Percentiles rank a stretch among this genome's conserved stretches.
Conservation (phyloP, 2,329 filamentous ascomycete species). For the Pezicula radicicola region DNA sequence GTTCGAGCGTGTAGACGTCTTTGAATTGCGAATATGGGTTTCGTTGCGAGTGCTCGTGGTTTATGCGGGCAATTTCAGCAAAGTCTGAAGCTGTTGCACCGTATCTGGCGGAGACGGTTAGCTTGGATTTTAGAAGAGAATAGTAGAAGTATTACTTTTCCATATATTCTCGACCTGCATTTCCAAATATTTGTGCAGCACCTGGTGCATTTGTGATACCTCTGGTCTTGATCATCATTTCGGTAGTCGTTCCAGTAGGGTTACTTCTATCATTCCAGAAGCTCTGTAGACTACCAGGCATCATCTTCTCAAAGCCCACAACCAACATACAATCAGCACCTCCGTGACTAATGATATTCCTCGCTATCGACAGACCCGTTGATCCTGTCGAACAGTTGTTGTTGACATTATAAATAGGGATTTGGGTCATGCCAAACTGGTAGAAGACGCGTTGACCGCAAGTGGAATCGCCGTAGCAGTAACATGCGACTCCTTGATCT, state of each 20-base stretch:
- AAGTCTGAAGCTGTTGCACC: constrained; percentile 85
- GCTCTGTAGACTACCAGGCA: constrained; percentile 77
- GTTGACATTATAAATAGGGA: constrained; percentile 97
- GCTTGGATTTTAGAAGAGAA: not conserved
- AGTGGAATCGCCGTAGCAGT: constrained; percentile 94
- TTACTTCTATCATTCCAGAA: constrained; percentile 84
- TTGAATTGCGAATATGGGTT: constrained; percentile 99
- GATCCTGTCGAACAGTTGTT: constrained; percentile 98
- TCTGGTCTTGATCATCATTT: constrained; percentile 81
- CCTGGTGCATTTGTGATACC: constrained; percentile 80
- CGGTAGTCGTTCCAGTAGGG: constrained; percentile 67
- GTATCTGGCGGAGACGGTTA: constrained; percentile 48
- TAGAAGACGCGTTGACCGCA: constrained; percentile 97
- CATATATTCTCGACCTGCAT: constrained; percentile 91
- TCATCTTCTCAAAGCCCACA: constrained; percentile 98
- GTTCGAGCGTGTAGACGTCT: constrained; percentile 83
- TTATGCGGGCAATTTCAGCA: constrained; percentile 88
- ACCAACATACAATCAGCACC: constrained; percentile 87
- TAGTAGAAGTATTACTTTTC: constrained; percentile 62
- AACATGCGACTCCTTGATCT: constrained; percentile 93
- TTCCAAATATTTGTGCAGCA: constrained; percentile 92
- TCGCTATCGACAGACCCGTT: constrained; percentile 81
- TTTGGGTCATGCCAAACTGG: constrained; percentile 95
- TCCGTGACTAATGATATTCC: constrained; percentile 75
- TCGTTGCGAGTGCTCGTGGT: constrained; percentile 85